Conservation (phyloP, 2,329 filamentous ascomycete genomes). For the Venturia carpophila region DNA sequence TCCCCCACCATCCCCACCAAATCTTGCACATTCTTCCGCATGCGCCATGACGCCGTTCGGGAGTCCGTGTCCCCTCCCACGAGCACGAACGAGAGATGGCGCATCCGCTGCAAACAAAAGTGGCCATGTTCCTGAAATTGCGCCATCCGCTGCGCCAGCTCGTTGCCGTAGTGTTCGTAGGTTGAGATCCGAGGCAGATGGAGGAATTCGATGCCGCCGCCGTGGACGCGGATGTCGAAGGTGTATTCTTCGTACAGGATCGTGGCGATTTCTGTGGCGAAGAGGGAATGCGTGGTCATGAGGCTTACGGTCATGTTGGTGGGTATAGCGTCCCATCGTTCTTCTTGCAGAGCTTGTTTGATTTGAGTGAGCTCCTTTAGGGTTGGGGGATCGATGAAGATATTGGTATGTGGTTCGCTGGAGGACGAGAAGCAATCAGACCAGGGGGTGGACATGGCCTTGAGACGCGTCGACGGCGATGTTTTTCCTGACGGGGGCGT, state of each 20-base stretch:
- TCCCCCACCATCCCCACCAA: background rate
- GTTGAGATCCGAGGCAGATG: slow-evolving; percentile 1
- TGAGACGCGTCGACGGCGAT: background rate
- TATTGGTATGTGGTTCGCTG: background rate
- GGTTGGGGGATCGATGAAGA: background rate
- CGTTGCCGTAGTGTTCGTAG: background rate
- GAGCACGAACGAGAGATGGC: slow-evolving; percentile 11
- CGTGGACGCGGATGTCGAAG: slow-evolving; percentile 14
- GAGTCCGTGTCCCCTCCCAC: background rate
- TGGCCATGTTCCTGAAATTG: background rate
- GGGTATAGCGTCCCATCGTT: background rate
- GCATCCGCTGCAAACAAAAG: slow-evolving; percentile 16
- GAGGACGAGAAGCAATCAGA: background rate
- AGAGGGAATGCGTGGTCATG: background rate
- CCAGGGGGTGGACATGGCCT: background rate
- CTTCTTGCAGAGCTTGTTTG: background rate
- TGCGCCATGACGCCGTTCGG: slow-evolving; percentile 1
- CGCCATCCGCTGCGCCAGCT: background rate
- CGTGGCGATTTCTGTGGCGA: slow-evolving; percentile 8
- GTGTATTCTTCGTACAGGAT: slow-evolving; percentile 16
- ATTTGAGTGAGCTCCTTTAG: background rate
- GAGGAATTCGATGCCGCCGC: slow-evolving; percentile 12
- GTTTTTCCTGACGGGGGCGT: background rate
- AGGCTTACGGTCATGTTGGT: background rate
- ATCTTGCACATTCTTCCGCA: slow-evolving; percentile 11